Base-by-base conservation (phyloP, 768 basidiomycete species). In the Tephrocybe sp. region DNA sequence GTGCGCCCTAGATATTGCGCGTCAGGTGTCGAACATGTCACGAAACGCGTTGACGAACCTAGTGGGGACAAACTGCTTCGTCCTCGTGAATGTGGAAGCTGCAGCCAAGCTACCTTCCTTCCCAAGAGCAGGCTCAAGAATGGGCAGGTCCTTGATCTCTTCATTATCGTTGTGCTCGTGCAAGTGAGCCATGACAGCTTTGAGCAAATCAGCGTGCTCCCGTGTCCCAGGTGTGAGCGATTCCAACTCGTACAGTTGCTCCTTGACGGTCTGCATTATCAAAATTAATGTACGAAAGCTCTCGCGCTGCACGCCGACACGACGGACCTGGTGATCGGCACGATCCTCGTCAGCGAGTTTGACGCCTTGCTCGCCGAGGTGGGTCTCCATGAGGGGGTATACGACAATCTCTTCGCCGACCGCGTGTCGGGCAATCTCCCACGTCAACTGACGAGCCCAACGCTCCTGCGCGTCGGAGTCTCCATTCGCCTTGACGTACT, bases 51-150 rank as follows among this genome's bases (percentile, higher is more conserved):
- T 30, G 11, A 64, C 75, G 11, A 18, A 80, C 82, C 79, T 70
- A 8, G 84, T 84, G 0, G 83, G 84, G 5, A 71, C 82, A 52
- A 84, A 81, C 54, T 78, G 76, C 69, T 86, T 86, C 1, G 83
- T 84, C 44, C 70, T 64, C 54, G 63, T 70, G 66, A 85, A 86
- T 27, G 58, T 65, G 18, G 54, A 49, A 1, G 82, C 80, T 0
- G 80, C 78, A n/a, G 64, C 42, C 22, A 66, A 55, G 52, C 78
- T 77, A 2, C 64, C 71, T 1, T 77, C 70, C 4, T 61, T 53
- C 11, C 78, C 75, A 21, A 85, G 66, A 13, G 68, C 65, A 8
- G 73, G 66, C 59, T 82, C 78, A 16, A 84, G 71, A 15, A 70
- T 56, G 1, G 83, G 82, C 0, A 85, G 70, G 60, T 86, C 84